These are phyloP conservation scores for Trichoderma asperelloides DNA, from an alignment of 495 filamentous ascomycete species.

Conservation along the genomic window DNA sequence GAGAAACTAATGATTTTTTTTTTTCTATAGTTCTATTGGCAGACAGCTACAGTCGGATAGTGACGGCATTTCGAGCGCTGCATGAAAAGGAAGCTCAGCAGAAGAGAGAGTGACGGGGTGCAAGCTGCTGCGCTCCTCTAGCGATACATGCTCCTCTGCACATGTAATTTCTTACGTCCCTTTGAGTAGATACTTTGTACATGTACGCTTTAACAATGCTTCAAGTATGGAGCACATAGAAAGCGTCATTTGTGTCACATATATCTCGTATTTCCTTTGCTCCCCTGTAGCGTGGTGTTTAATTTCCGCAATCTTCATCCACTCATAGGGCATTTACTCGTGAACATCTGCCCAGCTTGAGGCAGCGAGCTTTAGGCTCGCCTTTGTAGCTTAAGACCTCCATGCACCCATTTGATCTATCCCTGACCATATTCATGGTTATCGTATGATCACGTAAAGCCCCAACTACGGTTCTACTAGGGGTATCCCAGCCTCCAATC, in stretches of 20 bases:
- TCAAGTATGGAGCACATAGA: too few relatives aligned
- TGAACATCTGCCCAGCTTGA: too few relatives aligned
- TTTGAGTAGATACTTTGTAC: too few relatives aligned
- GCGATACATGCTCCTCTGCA: background rate
- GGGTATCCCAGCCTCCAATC: background rate
- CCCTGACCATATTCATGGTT: too few relatives aligned
- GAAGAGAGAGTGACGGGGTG: background rate
- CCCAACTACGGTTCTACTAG: too few relatives aligned
- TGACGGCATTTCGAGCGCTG: background rate
- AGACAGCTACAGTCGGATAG: background rate
- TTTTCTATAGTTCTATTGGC: background rate
- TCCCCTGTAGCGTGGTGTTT: background rate
- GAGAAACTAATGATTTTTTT: background rate
- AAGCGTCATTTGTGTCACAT: background rate
- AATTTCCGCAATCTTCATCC: background rate
- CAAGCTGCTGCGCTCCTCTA: background rate
- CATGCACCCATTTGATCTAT: too few relatives aligned
- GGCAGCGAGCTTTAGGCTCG: too few relatives aligned
- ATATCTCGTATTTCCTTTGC: background rate
- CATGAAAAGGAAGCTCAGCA: background rate
- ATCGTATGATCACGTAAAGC: too few relatives aligned
- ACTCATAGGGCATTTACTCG: background rate
- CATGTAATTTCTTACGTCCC: too few relatives aligned
- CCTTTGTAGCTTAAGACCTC: too few relatives aligned
- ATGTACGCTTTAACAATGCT: too few relatives aligned